Evolutionary conservation across 2,329 filamentous ascomycete species (phyloP).

Genomic region (Alternaria conjuncta): DNA sequence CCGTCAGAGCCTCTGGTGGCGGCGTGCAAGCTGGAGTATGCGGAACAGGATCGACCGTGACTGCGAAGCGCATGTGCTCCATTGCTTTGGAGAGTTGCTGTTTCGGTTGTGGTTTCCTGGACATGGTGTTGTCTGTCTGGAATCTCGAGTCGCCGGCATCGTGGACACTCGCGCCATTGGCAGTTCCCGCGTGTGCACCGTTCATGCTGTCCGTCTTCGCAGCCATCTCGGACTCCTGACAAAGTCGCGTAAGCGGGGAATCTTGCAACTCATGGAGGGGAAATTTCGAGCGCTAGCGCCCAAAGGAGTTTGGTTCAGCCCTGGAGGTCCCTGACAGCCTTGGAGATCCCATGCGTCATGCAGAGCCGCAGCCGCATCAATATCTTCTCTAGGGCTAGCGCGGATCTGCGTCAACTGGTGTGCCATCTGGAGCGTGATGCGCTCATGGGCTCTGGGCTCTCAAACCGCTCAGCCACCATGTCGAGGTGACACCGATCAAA

Average conservation of each 20-base stretch:
- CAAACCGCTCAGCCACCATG: conserved; percentile 18
- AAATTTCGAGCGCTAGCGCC: conserved; percentile 15
- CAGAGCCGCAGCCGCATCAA: conserved; percentile 22
- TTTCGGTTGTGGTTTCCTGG: conserved; percentile 41
- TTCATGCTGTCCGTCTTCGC: conserved; percentile 15
- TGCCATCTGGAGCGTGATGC: conserved; percentile 12
- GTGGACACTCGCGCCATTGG: conserved; percentile 5
- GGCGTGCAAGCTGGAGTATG: conserved; percentile 22
- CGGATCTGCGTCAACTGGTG: conserved; percentile 1
- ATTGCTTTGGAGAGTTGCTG: conserved; percentile 60
- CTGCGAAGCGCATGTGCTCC: conserved; percentile 60
- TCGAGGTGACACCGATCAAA: conserved; percentile 16
- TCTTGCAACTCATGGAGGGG: conserved; percentile 15
- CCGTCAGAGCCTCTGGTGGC: conserved; percentile 9
- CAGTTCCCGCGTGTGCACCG: conserved; percentile 6
- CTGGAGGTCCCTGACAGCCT: conserved; percentile 22
- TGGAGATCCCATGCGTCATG: conserved; percentile 13
- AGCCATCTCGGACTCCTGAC: conserved; percentile 21
- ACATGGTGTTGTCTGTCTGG: conserved; percentile 41
- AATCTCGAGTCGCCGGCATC: conserved; percentile 25
- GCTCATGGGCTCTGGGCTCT: neutral
- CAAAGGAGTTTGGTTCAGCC: conserved; percentile 12
- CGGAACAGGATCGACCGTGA: conserved; percentile 50
- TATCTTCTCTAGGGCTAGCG: conserved; percentile 19
- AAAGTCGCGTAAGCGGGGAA: conserved; percentile 6